Evolutionary conservation across 129 eudicot genomes (phyloP), one percentile per base, ranked within the genome.

Genomic region (Artemisia argyi): DNA sequence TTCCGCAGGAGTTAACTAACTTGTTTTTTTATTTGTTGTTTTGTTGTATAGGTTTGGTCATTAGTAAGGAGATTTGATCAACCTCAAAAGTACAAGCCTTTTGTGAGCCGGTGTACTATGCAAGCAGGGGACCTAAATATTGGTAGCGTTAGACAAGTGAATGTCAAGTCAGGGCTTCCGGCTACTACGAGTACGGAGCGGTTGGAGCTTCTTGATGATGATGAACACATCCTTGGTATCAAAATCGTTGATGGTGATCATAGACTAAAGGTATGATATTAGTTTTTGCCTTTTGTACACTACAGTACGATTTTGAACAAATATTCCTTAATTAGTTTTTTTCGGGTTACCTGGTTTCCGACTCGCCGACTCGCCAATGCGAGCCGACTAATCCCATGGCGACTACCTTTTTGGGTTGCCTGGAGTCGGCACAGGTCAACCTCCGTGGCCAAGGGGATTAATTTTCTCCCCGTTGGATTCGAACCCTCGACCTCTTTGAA

Each of bases 51-150:
- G 97, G 97, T 90, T 17, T 90, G 97, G 97, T 87, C 91, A 19
- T 51, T 87, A 76, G 97, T 90, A 24, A 78, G 97, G 79, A 83
- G 97, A 49, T 90, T 90, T 66, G 97, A 90, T 85, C 79, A 90
- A 49, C 97, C 97, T 7, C 97, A 90, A 74, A 87, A 79, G 80
- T 90, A 90, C 77, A 90, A 90, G 78, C 97, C 97, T n/a, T 90
- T 90, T 75, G 84, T 90, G 32, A 87, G 95, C 79, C 69, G 87
- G 30, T 87, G 97, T 73, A 82, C 46, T 4, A 78, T 90, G 80
- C 81, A 75, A 39, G 46, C 46, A 17, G 97, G 89, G 11, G 97
- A 75, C 51, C 82, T 87, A 28, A 85, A 79, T 60, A 85, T 90
- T 52, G 95, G 97, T 3, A 85, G 95, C 57, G 87, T 90, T 62